Percentiles rank a stretch among this genome's conserved stretches.
phyloP scores from a whole-genome alignment of 2,329 filamentous ascomycete genomes.

The Talaromyces piceae region DNA sequence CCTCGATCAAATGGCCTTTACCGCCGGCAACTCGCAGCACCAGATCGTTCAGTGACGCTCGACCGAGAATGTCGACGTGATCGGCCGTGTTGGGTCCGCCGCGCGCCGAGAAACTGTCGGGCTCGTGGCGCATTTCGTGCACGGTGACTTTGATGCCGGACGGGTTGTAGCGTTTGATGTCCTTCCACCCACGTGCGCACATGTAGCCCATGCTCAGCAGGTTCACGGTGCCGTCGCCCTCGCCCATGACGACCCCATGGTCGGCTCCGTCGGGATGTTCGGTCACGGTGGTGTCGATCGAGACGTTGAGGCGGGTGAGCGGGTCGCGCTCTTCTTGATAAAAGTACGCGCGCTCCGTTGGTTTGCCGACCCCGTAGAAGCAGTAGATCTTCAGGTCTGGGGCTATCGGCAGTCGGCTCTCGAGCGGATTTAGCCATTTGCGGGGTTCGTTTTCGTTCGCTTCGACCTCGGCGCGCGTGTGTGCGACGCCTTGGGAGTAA shows the following conservation, averaged over 20 bases:
- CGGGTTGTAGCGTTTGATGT: conserved; percentile 88
- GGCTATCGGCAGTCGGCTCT: conserved; percentile 76
- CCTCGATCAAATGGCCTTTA: conserved; percentile 68
- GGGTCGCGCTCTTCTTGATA: conserved; percentile 67
- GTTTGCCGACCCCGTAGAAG: conserved; percentile 91
- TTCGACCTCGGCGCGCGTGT: conserved; percentile 71
- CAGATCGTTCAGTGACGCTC: conserved; percentile 82
- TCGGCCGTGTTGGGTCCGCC: conserved; percentile 69
- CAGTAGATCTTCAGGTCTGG: conserved; percentile 92
- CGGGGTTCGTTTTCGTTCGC: conserved; percentile 65
- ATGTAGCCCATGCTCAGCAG: conserved; percentile 90
- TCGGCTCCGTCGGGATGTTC: conserved; percentile 47
- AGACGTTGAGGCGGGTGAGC: conserved; percentile 48
- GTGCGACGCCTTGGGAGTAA: conserved; percentile 85
- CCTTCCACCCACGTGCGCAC: conserved; percentile 87
- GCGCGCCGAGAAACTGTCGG: conserved; percentile 80
- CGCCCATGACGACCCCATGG: conserved; percentile 88
- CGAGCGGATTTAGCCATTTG: conserved; percentile 97
- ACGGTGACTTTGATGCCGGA: conserved; percentile 72
- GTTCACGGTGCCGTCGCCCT: conserved; percentile 93
- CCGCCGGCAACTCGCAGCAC: conserved; percentile 82
- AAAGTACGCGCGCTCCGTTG: conserved; percentile 86
- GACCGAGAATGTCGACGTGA: conserved; percentile 91
- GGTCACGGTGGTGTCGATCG: conserved; percentile 46
- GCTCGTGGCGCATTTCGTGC: conserved; percentile 94